Evolutionary conservation across 1,139 yeast species (phyloP), one percentile per base, ranked within the genome.

Genomic region (Blastobotrys proliferans): DNA sequence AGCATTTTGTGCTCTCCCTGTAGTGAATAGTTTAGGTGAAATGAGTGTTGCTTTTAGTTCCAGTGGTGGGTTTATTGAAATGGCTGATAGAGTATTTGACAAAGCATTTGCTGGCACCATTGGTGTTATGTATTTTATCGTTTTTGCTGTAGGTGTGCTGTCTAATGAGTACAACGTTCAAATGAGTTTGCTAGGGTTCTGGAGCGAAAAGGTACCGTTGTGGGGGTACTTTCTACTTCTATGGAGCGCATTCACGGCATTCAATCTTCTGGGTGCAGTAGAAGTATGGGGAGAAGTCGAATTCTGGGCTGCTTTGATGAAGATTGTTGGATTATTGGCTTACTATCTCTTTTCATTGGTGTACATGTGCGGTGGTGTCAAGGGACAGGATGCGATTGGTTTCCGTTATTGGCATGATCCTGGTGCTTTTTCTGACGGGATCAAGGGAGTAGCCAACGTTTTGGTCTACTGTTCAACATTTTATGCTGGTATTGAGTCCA

Each of bases 371-470:
- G 94, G 94, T 31, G 94, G 94, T 14, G 48, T 63, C 35, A 54
- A 48, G 19, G 56, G 59, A 20, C 57, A 54, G 27, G 38, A 37
- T 10, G 48, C 69, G 75, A 38, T 76, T 85, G 68, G 68, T 4
- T 64, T 64, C 54, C 64, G 60, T n/a, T 87, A 88, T 68, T 90
- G 97, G 97, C 79, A 90, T 64, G 69, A 88, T 59, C 96, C 96
- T 3, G 96, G 96, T 42, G 81, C 96, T 1, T 86, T 65, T 44
- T 16, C 10, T 6, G 33, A 29, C 33, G 14, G 8, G 6, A 6
- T 4, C 5, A 4, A 11, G 17, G 17, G 17, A 16, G 33, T 18
- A 11, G 21, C 13, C 6, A 6, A 29, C 6, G 84, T 82, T 8
- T 81, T 77, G 62, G 81, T 86, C 39, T 77, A 84, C 10, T 61